These are phyloP conservation scores for Suillus placidus DNA, from an alignment of 768 basidiomycete species.

Conservation along the genomic window DNA sequence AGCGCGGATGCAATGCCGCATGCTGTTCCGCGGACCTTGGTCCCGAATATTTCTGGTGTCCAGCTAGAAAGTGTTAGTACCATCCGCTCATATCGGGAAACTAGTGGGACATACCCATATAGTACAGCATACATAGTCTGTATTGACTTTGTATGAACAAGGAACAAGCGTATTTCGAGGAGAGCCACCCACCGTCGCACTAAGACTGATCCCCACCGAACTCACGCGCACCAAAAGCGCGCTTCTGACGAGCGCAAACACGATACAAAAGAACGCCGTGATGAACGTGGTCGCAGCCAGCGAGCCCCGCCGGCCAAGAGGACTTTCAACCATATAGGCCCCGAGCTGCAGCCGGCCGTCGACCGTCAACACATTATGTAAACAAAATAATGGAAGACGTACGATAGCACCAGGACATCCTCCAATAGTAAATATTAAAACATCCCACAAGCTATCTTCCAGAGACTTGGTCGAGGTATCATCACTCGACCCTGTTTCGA, in stretches of 20 bases:
- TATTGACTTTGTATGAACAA: neutral
- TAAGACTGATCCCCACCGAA: constrained; percentile 77
- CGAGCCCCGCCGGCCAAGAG: constrained; percentile 71
- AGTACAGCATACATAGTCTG: constrained; percentile 88
- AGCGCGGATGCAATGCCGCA: constrained; percentile 87
- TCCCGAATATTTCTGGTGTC: constrained; percentile 88
- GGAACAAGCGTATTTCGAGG: neutral
- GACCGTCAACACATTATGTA: neutral
- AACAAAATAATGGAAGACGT: constrained; percentile 30
- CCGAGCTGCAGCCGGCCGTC: constrained; percentile 57
- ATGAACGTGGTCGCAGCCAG: constrained; percentile 74
- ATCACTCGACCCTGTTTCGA: constrained; percentile 53
- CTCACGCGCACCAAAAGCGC: constrained; percentile 64
- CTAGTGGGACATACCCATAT: constrained; percentile 50
- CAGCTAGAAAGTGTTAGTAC: constrained; percentile 42
- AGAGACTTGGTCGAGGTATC: constrained; percentile 45
- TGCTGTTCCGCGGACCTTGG: constrained; percentile 85
- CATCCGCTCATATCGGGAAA: neutral
- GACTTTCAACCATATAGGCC: constrained; percentile 76
- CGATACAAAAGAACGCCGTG: constrained; percentile 73
- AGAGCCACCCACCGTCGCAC: constrained; percentile 51
- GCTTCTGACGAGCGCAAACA: constrained; percentile 63
- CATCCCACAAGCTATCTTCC: constrained; percentile 76
- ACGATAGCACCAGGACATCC: constrained; percentile 86
- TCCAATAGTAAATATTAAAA: constrained; percentile 83